These are phyloP conservation scores for Peronospora destructor DNA, from an alignment of 352 stramenopile species.

Conservation along the genomic window DNA sequence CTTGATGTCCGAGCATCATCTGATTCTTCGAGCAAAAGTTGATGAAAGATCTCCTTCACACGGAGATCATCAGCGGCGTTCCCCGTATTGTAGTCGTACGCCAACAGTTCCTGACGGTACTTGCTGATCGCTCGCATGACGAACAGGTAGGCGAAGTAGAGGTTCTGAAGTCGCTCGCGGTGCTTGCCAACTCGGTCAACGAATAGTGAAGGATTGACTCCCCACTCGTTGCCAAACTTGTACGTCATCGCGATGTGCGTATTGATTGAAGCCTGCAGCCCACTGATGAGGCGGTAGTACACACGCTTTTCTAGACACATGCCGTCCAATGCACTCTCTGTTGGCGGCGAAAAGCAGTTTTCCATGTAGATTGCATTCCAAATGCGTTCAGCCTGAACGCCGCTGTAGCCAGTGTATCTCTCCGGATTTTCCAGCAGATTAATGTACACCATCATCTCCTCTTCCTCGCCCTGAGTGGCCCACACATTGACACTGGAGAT, in stretches of 20 bases:
- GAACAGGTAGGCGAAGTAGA: slow-evolving; percentile 98
- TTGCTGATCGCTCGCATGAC: slow-evolving; percentile 93
- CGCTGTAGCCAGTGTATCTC: slow-evolving; percentile 96
- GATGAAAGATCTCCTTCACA: slow-evolving; percentile 58
- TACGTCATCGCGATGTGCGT: slow-evolving; percentile 89
- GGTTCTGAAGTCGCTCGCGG: slow-evolving; percentile 93
- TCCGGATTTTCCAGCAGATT: slow-evolving; percentile 96
- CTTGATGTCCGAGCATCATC: slow-evolving; percentile 20
- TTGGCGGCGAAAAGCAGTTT: slow-evolving; percentile 89
- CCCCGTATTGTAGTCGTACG: slow-evolving; percentile 93
- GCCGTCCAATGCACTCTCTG: slow-evolving; percentile 56
- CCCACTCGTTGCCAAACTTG: slow-evolving; percentile 67
- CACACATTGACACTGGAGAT: slow-evolving; percentile 48
- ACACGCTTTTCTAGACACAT: slow-evolving; percentile 93
- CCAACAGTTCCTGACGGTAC: slow-evolving; percentile 87
- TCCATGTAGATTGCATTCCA: slow-evolving; percentile 97
- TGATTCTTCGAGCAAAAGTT: slow-evolving; percentile 61
- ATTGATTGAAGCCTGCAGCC: slow-evolving; percentile 94
- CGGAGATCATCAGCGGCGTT: slow-evolving; percentile 83
- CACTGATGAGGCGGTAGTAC: slow-evolving; percentile 94
- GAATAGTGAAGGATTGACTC: slow-evolving; percentile 69
- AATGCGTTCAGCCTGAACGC: slow-evolving; percentile 86
- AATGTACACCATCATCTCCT: slow-evolving; percentile 86
- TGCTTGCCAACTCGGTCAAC: slow-evolving; percentile 88
- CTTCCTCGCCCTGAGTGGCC: slow-evolving; percentile 44